Conservation (phyloP, 2,329 filamentous ascomycete genomes). For the Aspergillus intermedius region DNA sequence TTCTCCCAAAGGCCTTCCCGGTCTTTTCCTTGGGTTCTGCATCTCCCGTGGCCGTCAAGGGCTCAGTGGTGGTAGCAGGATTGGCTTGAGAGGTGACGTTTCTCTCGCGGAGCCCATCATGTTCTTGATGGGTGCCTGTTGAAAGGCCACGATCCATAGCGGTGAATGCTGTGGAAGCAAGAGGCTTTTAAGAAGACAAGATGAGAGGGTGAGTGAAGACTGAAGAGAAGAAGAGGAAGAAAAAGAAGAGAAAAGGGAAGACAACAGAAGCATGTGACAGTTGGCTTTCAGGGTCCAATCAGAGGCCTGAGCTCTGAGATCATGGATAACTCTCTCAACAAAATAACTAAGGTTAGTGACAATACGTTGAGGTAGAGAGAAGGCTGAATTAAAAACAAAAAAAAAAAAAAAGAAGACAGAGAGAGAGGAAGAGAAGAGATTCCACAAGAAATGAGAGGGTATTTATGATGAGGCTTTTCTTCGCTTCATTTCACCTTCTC, state of each 20-base stretch:
- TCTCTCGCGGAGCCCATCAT: constrained; percentile 45
- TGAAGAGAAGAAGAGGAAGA: not conserved
- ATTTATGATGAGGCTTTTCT: too few species aligned
- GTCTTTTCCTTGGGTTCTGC: constrained; percentile 42
- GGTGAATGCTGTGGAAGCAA: constrained; percentile 3
- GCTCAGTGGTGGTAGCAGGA: constrained; percentile 44
- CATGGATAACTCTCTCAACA: not conserved
- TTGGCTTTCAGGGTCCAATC: not conserved
- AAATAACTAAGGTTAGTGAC: not conserved
- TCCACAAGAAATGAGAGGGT: too few species aligned
- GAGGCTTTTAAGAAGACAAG: constrained; percentile 1
- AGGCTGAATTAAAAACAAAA: not conserved
- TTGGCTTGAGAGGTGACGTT: constrained; percentile 31
- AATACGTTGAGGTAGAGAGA: not conserved
- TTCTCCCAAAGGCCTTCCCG: constrained; percentile 83
- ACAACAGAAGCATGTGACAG: constrained; percentile 20
- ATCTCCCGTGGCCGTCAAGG: constrained; percentile 28
- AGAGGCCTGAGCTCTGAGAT: not conserved
- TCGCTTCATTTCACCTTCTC: too few species aligned
- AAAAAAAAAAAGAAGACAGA: not conserved
- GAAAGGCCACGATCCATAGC: constrained; percentile 35
- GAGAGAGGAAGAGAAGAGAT: too few species aligned
- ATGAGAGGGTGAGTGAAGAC: not conserved
- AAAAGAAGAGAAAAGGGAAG: not conserved
- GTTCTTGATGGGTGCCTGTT: constrained; percentile 29